Evolutionary conservation across 176 grass and related monocot genomes (phyloP).

Genomic region (Saccharum spontaneum): DNA sequence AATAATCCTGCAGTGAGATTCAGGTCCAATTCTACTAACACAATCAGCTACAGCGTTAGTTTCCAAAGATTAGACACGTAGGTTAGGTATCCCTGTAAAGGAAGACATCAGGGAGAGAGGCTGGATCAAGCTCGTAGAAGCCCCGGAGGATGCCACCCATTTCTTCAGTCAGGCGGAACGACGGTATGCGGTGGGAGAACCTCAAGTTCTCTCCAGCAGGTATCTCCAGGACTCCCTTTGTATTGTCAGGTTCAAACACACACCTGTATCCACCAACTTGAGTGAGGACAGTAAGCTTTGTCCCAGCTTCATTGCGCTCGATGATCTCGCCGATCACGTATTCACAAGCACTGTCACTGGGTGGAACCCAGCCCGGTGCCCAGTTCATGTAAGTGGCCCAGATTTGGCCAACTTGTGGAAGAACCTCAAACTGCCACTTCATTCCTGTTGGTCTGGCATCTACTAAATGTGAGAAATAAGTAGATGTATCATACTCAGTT

Average conservation of each 20-base stretch:
- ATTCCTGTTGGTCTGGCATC: not conserved
- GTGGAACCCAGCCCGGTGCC: slow-evolving; percentile 48
- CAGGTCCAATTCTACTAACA: not conserved
- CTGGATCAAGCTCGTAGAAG: slow-evolving; percentile 84
- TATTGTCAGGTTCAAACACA: slow-evolving; percentile 58
- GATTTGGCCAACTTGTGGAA: slow-evolving; percentile 64
- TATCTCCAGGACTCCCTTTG: slow-evolving; percentile 41
- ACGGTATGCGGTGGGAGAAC: slow-evolving; percentile 82
- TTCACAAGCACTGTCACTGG: slow-evolving; percentile 38
- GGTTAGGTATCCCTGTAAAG: slow-evolving; percentile 29
- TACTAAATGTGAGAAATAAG: slow-evolving; percentile 74
- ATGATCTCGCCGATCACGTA: slow-evolving; percentile 54
- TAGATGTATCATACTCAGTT: slow-evolving; percentile 28
- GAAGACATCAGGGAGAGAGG: slow-evolving; percentile 64
- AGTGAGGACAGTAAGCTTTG: slow-evolving; percentile 42
- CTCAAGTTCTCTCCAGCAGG: slow-evolving; percentile 44
- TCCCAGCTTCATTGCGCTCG: slow-evolving; percentile 38
- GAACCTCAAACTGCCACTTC: slow-evolving; percentile 42
- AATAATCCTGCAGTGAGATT: not conserved
- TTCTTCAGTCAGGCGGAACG: slow-evolving; percentile 53
- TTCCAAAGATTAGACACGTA: not conserved
- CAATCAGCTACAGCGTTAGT: not conserved
- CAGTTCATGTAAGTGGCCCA: slow-evolving; percentile 83
- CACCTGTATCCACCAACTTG: slow-evolving; percentile 54
- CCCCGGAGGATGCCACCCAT: slow-evolving; percentile 64